These are phyloP conservation scores for Cyclotella cryptica DNA, from an alignment of 108 stramenopile genomes.

Conservation along the genomic window DNA sequence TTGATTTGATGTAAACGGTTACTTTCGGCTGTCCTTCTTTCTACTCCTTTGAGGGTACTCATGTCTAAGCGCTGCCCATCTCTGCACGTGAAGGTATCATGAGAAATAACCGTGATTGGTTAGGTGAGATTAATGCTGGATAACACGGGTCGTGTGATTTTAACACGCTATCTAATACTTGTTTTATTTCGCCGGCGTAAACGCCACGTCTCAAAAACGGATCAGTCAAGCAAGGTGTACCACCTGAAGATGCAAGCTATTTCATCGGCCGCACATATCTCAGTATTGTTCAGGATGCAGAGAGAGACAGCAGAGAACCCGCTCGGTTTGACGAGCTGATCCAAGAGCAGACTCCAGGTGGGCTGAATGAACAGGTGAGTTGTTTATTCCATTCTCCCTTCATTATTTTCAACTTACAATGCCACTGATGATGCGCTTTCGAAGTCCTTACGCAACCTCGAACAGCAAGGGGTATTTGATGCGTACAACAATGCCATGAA, in stretches of 20 bases:
- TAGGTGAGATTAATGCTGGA: conserved; percentile 31
- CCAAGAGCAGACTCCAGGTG: conserved; percentile 87
- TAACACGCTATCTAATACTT: background rate
- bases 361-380: conserved; percentile 78
- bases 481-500: conserved; percentile 69
- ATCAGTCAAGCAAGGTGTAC: conserved; percentile 47
- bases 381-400: background rate
- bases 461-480: conserved; percentile 62
- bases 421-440: background rate
- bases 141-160: background rate
- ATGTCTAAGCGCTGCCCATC: background rate
- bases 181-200: too few species aligned
- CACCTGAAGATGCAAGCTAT: conserved; percentile 48
- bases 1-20: background rate
- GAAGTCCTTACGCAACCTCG: conserved; percentile 60
- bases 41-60: background rate
- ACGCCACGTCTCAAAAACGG: background rate
- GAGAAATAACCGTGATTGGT: conserved; percentile 68
- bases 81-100: conserved; percentile 66
- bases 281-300: conserved; percentile 76
- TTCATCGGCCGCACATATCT: conserved; percentile 64
- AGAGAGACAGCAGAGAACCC: conserved; percentile 49
- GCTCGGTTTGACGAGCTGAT: conserved; percentile 74
- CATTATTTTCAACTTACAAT: background rate
- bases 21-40: background rate